Base-by-base conservation (phyloP, 169 alveolate genomes). In the Cryptosporidium tyzzeri region DNA sequence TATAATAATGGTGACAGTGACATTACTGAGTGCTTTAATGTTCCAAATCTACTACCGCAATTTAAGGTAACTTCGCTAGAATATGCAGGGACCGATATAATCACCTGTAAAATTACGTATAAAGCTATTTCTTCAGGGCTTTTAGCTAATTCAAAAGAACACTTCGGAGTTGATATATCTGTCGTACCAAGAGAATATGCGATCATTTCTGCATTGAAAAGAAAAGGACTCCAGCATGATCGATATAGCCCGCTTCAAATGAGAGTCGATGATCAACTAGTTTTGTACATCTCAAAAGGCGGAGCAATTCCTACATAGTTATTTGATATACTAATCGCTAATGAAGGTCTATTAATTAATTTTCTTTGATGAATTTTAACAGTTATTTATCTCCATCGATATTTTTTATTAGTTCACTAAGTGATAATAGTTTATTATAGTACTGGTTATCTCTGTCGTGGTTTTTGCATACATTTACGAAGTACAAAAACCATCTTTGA, bases 191-290 rank as follows among this genome's bases (percentile, higher is more conserved):
- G n/a, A 26, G 74, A 65, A 41, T 80, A 39, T 80, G 75, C 89
- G 21, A 62, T 80, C 26, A 80, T 80, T 26, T 80, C 80, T 23
- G 80, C 89, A 33, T 55, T 80, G 45, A 80, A 80, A 33, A 59
- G 89, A 31, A 80, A 41, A 18, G 89, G 89, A 31, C 74, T 80
- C 18, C 89, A 80, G 44, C 89, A 80, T 53, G 89, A 80, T 58
- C 62, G 89, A 37, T 80, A 80, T 48, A 80, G 89, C 31, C 89
- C 89, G 62, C 68, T 80, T 35, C 89, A 80, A 62, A 26, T 80
- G 35, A 59, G 89, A 12, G 75, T 80, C 41, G 89, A 67, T 9
- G 89, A 80, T 50, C 73, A 59, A 58, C 21, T 80, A 45, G 50
- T 80, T 80, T 33, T 80, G n/a, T 80, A 80, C 65, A 80, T 80